These are phyloP conservation scores for Fraxinus albicans DNA, from an alignment of 305 asterid genomes.

Conservation along the genomic window DNA sequence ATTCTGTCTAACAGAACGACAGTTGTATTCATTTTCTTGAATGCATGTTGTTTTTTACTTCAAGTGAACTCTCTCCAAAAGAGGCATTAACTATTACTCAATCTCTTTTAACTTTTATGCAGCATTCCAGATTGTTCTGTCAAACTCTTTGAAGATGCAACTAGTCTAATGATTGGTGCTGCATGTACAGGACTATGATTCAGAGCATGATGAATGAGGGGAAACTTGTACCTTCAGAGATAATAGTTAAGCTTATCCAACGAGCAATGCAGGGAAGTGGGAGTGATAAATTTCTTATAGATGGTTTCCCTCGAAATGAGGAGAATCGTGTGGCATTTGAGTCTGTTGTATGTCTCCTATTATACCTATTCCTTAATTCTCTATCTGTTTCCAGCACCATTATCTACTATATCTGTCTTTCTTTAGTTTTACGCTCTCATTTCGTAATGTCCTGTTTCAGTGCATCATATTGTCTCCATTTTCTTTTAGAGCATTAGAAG, in stretches of 20 bases:
- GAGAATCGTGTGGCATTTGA: slow-evolving; percentile 93
- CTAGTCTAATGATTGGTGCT: background rate
- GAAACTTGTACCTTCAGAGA: slow-evolving; percentile 89
- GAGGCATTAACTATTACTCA: too few relatives aligned
- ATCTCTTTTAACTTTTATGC: background rate
- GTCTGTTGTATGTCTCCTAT: slow-evolving; percentile 54
- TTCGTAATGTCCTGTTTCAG: too few relatives aligned
- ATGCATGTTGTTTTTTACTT: too few relatives aligned
- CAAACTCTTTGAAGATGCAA: background rate
- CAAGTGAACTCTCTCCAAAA: too few relatives aligned
- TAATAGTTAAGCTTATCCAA: slow-evolving; percentile 79
- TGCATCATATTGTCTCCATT: background rate
- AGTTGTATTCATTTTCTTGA: too few relatives aligned
- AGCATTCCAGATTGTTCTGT: background rate
- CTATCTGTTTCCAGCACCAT: background rate
- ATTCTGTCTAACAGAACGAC: too few relatives aligned
- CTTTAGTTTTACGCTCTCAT: background rate
- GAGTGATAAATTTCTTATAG: slow-evolving; percentile 86
- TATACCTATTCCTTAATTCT: background rate
- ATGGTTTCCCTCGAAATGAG: slow-evolving; percentile 96
- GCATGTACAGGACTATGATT: slow-evolving; percentile 70
- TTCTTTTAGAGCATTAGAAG: background rate
- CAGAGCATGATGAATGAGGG: slow-evolving; percentile 94
- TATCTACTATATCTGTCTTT: background rate
- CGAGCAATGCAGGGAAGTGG: slow-evolving; percentile 70